Base-by-base conservation (phyloP, 2,329 filamentous ascomycete genomes). In the Erysiphe pulchra region DNA sequence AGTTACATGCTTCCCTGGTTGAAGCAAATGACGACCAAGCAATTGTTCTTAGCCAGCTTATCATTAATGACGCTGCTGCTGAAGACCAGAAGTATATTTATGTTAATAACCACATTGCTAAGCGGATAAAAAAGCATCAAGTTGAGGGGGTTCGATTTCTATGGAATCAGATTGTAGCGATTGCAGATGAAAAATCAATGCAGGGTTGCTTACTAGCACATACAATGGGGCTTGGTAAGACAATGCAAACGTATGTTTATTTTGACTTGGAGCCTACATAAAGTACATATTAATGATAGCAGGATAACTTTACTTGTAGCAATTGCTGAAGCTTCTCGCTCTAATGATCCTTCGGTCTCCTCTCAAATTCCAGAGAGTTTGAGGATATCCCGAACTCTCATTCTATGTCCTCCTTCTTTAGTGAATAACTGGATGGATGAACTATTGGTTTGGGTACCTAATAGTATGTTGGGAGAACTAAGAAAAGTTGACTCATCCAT, bases 161-260 rank as follows among this genome's bases (percentile, higher is more conserved):
- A 65, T 94, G 86, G 84, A 76, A 84, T 52, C 79, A 87, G 50
- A 64, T 93, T 40, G 71, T 87, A 6, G 67, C 69, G 31, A 44
- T 47, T 34, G 44, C 38, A 13, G 51, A 75, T 46, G 57, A 64
- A 1, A 62, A 67, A 4, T 62, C 65, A 5, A 67, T 68, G 16
- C 76, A 85, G 59, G 85, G 85, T 2, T 92, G 82, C 56, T 67
- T 92, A 12, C 66, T 93, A 17, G 80, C 85, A 6, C 85, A 93
- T 58, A 83, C 81, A 0, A 93, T 93, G 85, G 86, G 86, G 1
- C 63, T 93, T 2, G 85, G 85, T 14, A 94, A 93, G 63, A 92
- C 85, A 0, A 84, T 92, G 77, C 85, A 47, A 39, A 43, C 41
- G 42, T 44, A 36, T 30, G 42, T 14, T 32, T 34, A 28, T 16